Evolutionary conservation across 2,329 filamentous ascomycete species (phyloP).

Genomic region (Beauveria brongniartii): DNA sequence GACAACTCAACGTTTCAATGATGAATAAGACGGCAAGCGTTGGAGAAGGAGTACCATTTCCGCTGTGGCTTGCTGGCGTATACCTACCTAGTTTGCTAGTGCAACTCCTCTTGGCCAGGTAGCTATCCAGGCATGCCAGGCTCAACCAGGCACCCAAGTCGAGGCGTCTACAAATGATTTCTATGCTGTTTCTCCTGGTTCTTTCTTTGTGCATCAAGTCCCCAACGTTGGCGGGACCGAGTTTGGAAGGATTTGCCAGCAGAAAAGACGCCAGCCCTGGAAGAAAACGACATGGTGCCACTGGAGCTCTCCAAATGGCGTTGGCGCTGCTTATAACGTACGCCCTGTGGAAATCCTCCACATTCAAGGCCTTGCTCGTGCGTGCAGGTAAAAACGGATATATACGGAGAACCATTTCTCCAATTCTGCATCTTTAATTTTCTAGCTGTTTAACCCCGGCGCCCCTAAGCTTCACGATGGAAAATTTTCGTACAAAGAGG

Average conservation of each 20-base stretch:
- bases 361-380: not conserved
- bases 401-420: not conserved
- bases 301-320: not conserved
- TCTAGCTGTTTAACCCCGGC: not conserved
- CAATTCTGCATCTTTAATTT: not conserved
- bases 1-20: not conserved
- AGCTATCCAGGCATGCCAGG: not conserved
- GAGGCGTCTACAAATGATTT: not conserved
- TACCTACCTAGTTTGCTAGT: too few relatives aligned
- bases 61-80: not conserved
- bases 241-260: not conserved
- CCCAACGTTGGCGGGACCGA: not conserved
- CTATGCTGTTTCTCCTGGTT: not conserved
- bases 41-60: not conserved
- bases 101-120: too few relatives aligned
- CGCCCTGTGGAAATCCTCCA: conserved; percentile 9
- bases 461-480: not conserved
- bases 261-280: not conserved
- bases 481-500: conserved; percentile 1
- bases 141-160: not conserved
- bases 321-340: not conserved
- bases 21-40: not conserved
- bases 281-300: not conserved
- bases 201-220: not conserved
- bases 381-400: not conserved